Evolutionary conservation across 176 grass and related monocot species (phyloP).

Genomic region (Musa itinerans): DNA sequence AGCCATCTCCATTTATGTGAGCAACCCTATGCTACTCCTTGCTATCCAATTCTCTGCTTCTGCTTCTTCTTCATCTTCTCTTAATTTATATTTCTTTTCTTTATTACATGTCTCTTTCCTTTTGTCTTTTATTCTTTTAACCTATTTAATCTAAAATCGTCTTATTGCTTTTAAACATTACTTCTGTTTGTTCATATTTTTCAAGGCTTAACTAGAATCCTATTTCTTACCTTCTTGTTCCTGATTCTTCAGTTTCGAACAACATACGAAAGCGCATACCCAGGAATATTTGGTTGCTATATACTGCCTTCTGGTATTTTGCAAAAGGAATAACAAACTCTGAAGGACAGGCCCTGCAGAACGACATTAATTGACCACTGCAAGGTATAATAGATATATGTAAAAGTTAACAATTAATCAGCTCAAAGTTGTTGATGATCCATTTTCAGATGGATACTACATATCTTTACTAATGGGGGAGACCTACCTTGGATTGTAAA

Average conservation of each 20-base stretch:
- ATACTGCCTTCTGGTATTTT: conserved; percentile 69
- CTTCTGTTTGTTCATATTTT: no score
- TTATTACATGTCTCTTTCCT: no score
- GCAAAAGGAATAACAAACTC: conserved; percentile 85
- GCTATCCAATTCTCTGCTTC: no score
- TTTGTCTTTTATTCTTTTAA: no score
- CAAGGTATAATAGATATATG: conserved; percentile 16
- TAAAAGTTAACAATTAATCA: neutral
- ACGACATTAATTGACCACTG: conserved; percentile 6
- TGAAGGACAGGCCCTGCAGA: conserved; percentile 58
- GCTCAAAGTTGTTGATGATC: neutral
- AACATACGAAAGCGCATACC: conserved; percentile 88
- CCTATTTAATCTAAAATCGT: no score
- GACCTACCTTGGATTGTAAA: conserved; percentile 69
- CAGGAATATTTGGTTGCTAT: conserved; percentile 54
- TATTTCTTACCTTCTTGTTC: conserved; percentile 52
- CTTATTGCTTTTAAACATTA: no score
- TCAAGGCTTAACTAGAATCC: no score
- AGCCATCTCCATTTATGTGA: no score
- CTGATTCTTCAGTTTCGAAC: conserved; percentile 86
- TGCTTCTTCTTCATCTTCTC: no score
- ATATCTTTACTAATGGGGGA: neutral
- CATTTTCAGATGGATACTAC: neutral
- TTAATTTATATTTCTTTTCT: no score
- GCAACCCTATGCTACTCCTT: no score